Conservation (phyloP, 2,329 filamentous ascomycete species). For the Microdochium bolleyi region DNA sequence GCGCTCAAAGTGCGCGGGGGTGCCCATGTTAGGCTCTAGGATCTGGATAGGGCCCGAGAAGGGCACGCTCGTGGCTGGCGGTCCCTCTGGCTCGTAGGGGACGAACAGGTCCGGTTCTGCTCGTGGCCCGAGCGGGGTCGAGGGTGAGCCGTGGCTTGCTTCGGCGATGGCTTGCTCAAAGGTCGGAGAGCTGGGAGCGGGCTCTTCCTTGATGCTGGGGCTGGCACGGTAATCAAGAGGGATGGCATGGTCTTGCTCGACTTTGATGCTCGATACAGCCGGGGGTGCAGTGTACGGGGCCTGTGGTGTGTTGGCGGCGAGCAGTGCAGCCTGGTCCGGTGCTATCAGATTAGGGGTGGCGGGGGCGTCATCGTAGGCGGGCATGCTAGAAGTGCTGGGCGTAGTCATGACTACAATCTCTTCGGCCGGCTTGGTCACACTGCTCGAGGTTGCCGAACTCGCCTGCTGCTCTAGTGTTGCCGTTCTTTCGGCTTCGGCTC, state of each 20-base stretch:
- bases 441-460: background rate
- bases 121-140: slow-evolving; percentile 10
- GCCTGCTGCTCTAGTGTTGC: background rate
- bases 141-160: slow-evolving; percentile 8
- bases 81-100: slow-evolving; percentile 48
- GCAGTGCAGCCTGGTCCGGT: background rate
- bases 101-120: slow-evolving; percentile 35
- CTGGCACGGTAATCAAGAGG: background rate
- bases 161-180: background rate
- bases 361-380: background rate
- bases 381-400: background rate
- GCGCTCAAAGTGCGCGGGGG: slow-evolving; percentile 1
- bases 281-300: background rate
- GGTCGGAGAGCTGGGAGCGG: background rate
- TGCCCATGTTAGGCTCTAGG: slow-evolving; percentile 14
- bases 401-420: too few relatives aligned
- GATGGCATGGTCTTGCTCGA: background rate
- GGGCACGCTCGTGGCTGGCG: slow-evolving; percentile 27
- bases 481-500: background rate
- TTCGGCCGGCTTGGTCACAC: background rate
- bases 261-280: background rate
- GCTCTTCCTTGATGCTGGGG: background rate
- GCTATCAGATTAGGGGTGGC: background rate
- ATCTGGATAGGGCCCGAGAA: slow-evolving; percentile 16
- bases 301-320: background rate